phyloP scores from a whole-genome alignment of 2,329 filamentous ascomycete species.

The Westerdykella aurantiaca region DNA sequence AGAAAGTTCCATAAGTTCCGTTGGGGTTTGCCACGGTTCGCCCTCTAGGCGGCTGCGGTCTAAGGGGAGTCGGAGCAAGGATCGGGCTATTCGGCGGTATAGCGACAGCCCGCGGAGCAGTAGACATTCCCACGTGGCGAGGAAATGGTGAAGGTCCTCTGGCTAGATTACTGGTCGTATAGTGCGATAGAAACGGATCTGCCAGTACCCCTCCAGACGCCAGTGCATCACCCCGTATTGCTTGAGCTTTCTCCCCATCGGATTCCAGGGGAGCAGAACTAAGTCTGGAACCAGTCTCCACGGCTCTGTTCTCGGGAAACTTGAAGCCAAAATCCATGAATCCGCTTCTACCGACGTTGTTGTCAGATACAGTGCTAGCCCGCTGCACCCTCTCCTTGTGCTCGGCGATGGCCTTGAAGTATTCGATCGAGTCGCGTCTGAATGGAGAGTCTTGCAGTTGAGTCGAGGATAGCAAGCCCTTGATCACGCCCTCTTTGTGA shows the following conservation, averaged over 20 bases:
- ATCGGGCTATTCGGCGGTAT: slow-evolving; percentile 13
- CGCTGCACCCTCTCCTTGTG: slow-evolving; percentile 23
- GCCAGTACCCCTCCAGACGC: no score
- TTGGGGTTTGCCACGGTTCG: slow-evolving; percentile 21
- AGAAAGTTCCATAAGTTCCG: slow-evolving; percentile 10
- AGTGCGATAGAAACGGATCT: neutral
- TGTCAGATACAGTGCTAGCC: neutral
- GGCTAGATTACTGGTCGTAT: neutral
- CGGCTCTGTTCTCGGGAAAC: slow-evolving; percentile 14
- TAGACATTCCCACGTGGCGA: neutral
- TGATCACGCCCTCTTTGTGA: slow-evolving; percentile 38
- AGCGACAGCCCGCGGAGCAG: slow-evolving; percentile 15
- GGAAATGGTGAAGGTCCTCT: neutral
- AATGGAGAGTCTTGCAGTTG: slow-evolving; percentile 34
- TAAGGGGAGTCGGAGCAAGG: slow-evolving; percentile 5
- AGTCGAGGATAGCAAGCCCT: slow-evolving; percentile 41
- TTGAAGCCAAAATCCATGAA: slow-evolving; percentile 23
- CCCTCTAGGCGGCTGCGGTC: slow-evolving; percentile 11
- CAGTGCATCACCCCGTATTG: no score
- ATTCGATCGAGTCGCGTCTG: slow-evolving; percentile 34
- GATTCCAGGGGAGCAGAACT: neutral
- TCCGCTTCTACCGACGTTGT: slow-evolving; percentile 1
- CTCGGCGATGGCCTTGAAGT: slow-evolving; percentile 41
- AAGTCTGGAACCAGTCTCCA: neutral
- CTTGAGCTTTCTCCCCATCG: neutral